phyloP scores from a whole-genome alignment of 2,329 filamentous ascomycete genomes.

The Colletotrichum shisoi region DNA sequence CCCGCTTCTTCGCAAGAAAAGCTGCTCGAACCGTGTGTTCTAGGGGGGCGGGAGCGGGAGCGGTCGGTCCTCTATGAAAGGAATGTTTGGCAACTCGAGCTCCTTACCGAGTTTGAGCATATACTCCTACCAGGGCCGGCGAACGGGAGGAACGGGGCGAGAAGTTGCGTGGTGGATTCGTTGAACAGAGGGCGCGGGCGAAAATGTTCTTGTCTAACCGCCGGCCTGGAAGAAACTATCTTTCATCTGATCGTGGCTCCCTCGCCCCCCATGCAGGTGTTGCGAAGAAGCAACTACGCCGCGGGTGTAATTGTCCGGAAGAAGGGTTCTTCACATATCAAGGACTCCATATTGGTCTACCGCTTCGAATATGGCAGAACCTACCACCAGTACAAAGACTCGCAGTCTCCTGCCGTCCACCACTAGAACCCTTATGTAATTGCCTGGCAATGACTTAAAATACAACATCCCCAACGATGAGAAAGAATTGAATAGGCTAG shows the following conservation, averaged over 20 bases:
- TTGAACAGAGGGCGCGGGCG: not conserved
- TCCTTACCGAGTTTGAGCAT: not conserved
- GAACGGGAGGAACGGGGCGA: not conserved
- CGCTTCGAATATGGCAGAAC: conserved; percentile 27
- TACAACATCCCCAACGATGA: conserved; percentile 38
- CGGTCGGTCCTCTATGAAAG: not conserved
- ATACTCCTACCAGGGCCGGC: not conserved
- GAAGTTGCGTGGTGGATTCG: not conserved
- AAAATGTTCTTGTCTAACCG: not conserved
- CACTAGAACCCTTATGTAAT: too few relatives aligned
- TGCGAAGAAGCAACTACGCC: not conserved
- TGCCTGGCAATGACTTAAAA: conserved; percentile 12
- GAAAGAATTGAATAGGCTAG: conserved; percentile 31
- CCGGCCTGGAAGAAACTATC: not conserved
- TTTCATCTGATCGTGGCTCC: not conserved
- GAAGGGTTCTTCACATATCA: not conserved
- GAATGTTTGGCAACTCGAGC: not conserved
- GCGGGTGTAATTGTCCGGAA: not conserved
- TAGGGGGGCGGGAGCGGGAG: too few relatives aligned
- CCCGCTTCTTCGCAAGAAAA: not conserved
- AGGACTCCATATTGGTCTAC: conserved; percentile 42
- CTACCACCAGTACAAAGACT: conserved; percentile 40
- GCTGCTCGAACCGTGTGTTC: not conserved
- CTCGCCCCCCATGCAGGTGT: not conserved
- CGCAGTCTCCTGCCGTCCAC: too few relatives aligned